These are phyloP conservation scores for Alternaria sp. DNA, from an alignment of 2,329 filamentous ascomycete species.

Conservation along the genomic window DNA sequence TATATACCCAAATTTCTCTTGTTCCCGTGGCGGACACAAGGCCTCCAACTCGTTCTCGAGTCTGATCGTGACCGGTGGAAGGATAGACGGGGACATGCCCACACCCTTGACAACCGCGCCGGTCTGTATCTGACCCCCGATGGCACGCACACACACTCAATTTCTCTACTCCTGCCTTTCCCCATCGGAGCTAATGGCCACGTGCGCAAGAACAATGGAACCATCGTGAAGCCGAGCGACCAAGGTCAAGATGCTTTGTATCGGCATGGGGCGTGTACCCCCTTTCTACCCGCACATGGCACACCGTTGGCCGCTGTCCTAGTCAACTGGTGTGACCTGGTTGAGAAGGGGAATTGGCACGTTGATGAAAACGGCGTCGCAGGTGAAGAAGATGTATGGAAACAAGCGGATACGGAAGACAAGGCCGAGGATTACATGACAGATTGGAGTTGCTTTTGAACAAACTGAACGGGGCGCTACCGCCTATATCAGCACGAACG, in stretches of 20 bases:
- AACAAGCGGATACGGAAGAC: not conserved
- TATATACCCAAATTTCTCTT: not conserved
- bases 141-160: not conserved
- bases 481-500: no score
- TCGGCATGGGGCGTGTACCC: accelerated
- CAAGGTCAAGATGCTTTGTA: not conserved
- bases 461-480: no score
- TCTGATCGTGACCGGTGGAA: not conserved
- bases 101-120: not conserved
- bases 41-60: not conserved
- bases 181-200: not conserved
- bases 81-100: no score
- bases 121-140: not conserved
- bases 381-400: not conserved
- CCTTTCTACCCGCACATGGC: not conserved
- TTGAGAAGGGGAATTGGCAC: not conserved
- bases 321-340: not conserved
- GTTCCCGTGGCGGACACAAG: not conserved
- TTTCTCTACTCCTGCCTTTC: not conserved
- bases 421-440: not conserved
- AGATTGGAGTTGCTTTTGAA: not conserved
- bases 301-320: not conserved
- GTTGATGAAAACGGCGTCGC: not conserved
- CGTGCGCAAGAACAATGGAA: not conserved
- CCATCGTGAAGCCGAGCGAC: accelerated